Conservation (phyloP, 768 basidiomycete genomes). For the Podaxis carcinomalis region DNA sequence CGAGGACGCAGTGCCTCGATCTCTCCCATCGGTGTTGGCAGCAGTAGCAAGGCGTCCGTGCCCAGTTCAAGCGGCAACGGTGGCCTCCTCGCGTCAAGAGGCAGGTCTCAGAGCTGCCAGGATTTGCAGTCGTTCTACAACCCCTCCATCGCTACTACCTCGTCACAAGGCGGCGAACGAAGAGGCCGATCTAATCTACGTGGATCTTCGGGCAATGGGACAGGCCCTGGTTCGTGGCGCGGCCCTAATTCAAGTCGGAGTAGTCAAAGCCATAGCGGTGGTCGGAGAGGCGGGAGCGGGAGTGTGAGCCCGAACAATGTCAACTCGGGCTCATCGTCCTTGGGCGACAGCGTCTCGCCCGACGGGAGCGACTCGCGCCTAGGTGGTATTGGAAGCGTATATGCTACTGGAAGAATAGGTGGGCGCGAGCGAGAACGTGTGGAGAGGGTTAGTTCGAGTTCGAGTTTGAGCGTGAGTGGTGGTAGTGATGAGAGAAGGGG, state of each 20-base stretch:
- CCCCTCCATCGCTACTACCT: not conserved
- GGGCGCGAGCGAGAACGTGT: conserved; percentile 23
- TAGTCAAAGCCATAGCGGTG: conserved; percentile 12
- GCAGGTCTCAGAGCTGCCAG: conserved; percentile 7
- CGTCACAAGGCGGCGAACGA: conserved; percentile 6
- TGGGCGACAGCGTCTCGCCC: conserved; percentile 33
- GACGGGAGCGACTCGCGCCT: conserved; percentile 22
- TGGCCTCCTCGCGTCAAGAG: not conserved
- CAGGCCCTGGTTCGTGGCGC: conserved; percentile 9
- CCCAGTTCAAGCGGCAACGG: not conserved
- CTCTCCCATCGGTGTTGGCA: not conserved
- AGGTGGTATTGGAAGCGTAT: conserved; percentile 21
- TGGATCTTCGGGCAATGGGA: not conserved
- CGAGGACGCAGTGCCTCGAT: conserved; percentile 4
- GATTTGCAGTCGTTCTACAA: conserved; percentile 1
- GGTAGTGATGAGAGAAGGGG: conserved; percentile 29
- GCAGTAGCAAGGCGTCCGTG: not conserved
- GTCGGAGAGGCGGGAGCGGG: conserved; percentile 17
- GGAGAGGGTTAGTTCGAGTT: conserved; percentile 21
- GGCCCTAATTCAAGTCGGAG: conserved; percentile 11
- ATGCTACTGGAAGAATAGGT: conserved; percentile 28
- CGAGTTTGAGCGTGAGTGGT: conserved; percentile 18
- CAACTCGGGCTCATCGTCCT: conserved; percentile 39
- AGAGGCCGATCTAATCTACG: conserved; percentile 1
- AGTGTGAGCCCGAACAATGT: conserved; percentile 40